Evolutionary conservation across 371 early-diverging fungal genomes (phyloP).

Genomic region (Lichtheimia corymbifera): DNA sequence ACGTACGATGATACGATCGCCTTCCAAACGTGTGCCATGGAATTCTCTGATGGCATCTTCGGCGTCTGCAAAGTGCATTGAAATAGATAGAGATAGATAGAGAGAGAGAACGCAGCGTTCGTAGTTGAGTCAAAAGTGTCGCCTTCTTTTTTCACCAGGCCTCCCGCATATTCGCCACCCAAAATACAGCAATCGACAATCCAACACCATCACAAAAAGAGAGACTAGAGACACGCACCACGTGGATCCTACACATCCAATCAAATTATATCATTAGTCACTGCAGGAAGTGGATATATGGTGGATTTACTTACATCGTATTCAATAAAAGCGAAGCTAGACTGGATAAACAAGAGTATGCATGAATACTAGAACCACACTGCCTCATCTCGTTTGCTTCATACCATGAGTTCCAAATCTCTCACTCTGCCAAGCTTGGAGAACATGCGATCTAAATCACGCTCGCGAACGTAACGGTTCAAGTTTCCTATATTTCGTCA

Average conservation of each 20-base stretch:
- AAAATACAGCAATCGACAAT: background rate
- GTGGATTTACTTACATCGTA: constrained; percentile 13
- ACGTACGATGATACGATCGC: constrained; percentile 34
- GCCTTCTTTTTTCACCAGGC: no score
- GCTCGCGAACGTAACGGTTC: constrained; percentile 39
- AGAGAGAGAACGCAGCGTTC: no score
- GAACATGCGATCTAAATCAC: constrained; percentile 40
- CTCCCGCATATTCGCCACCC: no score
- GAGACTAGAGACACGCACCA: constrained; percentile 11
- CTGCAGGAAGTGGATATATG: no score
- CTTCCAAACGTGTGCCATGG: constrained; percentile 58
- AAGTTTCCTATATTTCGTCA: constrained; percentile 28
- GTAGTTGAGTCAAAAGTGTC: no score
- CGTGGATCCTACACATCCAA: constrained; percentile 6
- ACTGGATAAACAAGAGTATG: background rate
- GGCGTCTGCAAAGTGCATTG: constrained; percentile 59
- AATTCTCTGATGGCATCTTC: constrained; percentile 75
- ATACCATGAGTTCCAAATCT: constrained; percentile 17
- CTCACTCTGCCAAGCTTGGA: constrained; percentile 23
- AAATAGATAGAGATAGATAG: constrained; percentile 6
- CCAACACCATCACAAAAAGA: constrained; percentile 1
- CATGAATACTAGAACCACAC: background rate
- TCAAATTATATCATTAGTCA: no score
- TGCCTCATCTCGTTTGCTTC: background rate
- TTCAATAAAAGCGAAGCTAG: constrained; percentile 20